Base-by-base conservation (phyloP, 2,329 filamentous ascomycete genomes). In the Aspergillus felis region DNA sequence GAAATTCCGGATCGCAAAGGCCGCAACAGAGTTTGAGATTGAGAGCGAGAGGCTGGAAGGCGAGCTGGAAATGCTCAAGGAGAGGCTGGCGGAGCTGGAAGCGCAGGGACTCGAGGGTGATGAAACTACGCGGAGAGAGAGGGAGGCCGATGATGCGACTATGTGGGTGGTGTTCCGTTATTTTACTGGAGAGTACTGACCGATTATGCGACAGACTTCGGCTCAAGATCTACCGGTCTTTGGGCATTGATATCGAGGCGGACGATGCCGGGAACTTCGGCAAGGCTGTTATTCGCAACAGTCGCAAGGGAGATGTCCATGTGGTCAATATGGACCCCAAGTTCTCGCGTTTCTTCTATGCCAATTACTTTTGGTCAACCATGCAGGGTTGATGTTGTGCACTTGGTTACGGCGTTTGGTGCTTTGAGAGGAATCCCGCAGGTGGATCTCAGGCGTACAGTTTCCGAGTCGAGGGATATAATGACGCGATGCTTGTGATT, bases 1-100 rank as follows among this genome's bases (percentile, higher is more conserved):
- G 66, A 97, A 97, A 71, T 97, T 97, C 77, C 88, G 92, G 65
- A 88, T 91, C 57, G 93, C 93, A n/a, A 97, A 97, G 76, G 86
- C 90, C 17, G 91, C 90, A 0, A 88, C 85, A 1, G 93, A 97
- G 72, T 81, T 94, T 6, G 92, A 97, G 78, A 92, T 93, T 70
- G 94, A 99, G 77, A 89, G 90, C n/a, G 93, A 97, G 79, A 83
- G 93, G n/a, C 79, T 97, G 49, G 87, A 90, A 56, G 84, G 86
- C 5, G 90, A 95, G 74, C 78, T 91, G 5, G 89, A 87, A 14
- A 85, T 92, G 67, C 78, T 97, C 57, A 85, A 86, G 60, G 87
- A 87, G 47, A 83, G 88, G 9, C 77, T 97, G 67, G 87, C 89
- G 50, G 91, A 95, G 73, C 77, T 97, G 48, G 93, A 97, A 71